Evolutionary conservation across 2,329 filamentous ascomycete species (phyloP), one percentile per base, ranked within the genome.

Genomic region (Trichoderma cornu-damae): DNA sequence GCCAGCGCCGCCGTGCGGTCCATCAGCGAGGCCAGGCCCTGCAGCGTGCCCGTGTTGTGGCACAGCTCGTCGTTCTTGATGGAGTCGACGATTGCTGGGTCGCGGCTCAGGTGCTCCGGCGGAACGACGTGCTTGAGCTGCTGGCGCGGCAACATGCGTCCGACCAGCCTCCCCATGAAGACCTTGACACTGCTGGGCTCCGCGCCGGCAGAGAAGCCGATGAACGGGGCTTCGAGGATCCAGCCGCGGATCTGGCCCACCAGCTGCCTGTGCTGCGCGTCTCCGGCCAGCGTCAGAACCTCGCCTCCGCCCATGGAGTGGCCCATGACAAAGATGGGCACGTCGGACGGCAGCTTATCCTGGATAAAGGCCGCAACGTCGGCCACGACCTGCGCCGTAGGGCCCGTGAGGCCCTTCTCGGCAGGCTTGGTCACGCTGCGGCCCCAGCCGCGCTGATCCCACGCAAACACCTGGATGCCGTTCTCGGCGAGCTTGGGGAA

Each of bases 361-460:
- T 77, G 77, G 63, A 94, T 77, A 69, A 96, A 90, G 42, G 85
- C 85, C 9, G 85, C 88, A 55, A 96, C 85, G 70, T 96, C 92
- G 58, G 81, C 78, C 43, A 96, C 75, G 57, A 96, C 89, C 56
- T 78, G 80, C 1, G 78, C 62, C 2, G 91, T 96, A 6, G 86
- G 79, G 6, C 92, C 92, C 1, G 88, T 89, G 55, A 84, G 77
- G 49, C 92, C 92, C 64, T 77, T 79, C 60, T 93, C 80, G 11
- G 80, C 72, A 20, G 81, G 75, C 52, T 76, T 78, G 35, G 73
- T 77, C 20, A 87, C 88, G 54, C 84, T 88, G 57, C 83, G 85
- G 60, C 92, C 92, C 91, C 91, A 96, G 69, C 92, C 91, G 70
- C 84, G 85, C 77, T 96, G 92, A 71, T 96, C 92, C 69, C 92